Base-by-base conservation (phyloP, 1,284 basidiomycete species). In the Apiotrichum akiyoshidainum region DNA sequence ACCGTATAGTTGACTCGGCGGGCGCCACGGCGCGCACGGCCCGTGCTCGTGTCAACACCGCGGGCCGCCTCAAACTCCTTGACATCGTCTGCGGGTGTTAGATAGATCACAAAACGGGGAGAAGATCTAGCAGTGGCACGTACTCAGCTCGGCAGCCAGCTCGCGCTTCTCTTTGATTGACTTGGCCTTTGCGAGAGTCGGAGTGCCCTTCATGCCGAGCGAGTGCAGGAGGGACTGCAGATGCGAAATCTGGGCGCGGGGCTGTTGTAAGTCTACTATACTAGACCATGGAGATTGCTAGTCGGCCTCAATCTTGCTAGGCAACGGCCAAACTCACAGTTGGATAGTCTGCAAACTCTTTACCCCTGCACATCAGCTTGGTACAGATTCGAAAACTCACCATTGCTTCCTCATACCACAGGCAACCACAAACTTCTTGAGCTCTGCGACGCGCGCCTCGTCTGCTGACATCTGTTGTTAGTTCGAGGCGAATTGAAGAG, bases 391-490 rank as follows among this genome's bases (percentile, higher is more conserved):
- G 33, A 4, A 10, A 7, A 61, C 76, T 12, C 81, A 83, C 90
- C 90, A 93, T 33, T 84, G 80, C 76, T 89, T 92, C 55, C 89
- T 84, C 7, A 89, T 81, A 6, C 90, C 90, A 65, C 91, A 92
- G 0, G 88, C 88, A 10, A 83, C 76, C 1, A 93, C 84, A 22
- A 90, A 80, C 26, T 65, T 59, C 60, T 77, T 78, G 42, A 77
- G 58, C 45, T 76, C 70, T 11, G 68, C 71, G 4, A 76, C 61
- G 31, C 63, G 66, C 13, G 67, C 69, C 54, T 77, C 74, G 26
- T 74, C 73, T 0, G 65, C 60, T 1, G 69, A 64, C 1, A 71
- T 61, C 72, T 74, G 61, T 14, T 31, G 50, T 57, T 52, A 57
- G 48, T 47, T 37, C 26, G 1, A 14, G 31, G 8, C 5, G n/a